Base-by-base conservation (phyloP, 345 rosid genomes). In the Populus alba region DNA sequence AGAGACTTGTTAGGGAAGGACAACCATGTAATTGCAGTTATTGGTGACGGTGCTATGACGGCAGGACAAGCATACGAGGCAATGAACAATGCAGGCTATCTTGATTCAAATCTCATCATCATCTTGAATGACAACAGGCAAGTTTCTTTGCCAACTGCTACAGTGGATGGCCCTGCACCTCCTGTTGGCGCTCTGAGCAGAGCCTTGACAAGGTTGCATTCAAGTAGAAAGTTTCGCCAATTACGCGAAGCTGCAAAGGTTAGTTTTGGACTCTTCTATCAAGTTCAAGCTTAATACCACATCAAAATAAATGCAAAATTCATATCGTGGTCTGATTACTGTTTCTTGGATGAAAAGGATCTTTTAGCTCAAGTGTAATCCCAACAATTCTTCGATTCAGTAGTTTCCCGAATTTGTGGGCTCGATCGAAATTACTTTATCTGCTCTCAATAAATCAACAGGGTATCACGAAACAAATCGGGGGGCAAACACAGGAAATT, bases 1-100 rank as follows among this genome's bases (percentile, higher is more conserved):
- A 86, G 92, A 71, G 90, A 89, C 49, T 68, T 89, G 71, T n/a
- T 83, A 16, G 85, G 87, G 62, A 87, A 85, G 68, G 72, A 77
- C 22, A 87, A 87, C 75, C 79, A 86, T 59, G 92, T 89, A 25
- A 65, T 86, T 27, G 80, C 90, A 1, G 90, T 87, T 22, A 84
- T 87, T 1, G 90, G 88, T 15, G 90, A 89, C 22, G 89, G 92
- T 22, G 89, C 89, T 39, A 87, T 87, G 92, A 87, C 87, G 0
- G 89, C 88, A 1, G 89, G 92, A 78, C 86, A 83, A 75, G 89
- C 89, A 12, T 89, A 89, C 39, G 89, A 87, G 73, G 90, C 90
- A 5, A 83, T 89, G 85, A 89, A 83, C 77, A 89, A 89, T 43
- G 90, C 90, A 9, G 90, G 90, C 31, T 86, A 74, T 77, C 89